A percentile compares a stretch with the other conserved stretches of the same genome.
Evolutionary conservation across 805 yeast genomes (phyloP).

Genomic region (Candida bentonensis): DNA sequence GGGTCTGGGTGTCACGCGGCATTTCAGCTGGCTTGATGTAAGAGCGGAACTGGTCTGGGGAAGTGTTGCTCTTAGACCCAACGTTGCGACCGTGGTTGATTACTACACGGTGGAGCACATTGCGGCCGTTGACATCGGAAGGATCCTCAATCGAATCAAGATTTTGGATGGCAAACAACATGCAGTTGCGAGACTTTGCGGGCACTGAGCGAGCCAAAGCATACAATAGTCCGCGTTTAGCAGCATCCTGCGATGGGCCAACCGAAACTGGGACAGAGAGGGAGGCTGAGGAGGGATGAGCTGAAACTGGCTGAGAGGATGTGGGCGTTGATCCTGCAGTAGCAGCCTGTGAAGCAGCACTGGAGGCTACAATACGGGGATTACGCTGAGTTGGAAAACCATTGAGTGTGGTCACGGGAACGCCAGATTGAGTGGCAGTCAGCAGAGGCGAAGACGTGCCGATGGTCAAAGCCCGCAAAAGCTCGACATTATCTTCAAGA

Average conservation of each 20-base stretch:
- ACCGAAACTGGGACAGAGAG: neutral
- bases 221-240: conserved; percentile 28
- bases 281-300: neutral
- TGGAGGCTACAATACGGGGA: neutral
- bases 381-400: neutral
- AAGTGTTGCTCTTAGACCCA: neutral
- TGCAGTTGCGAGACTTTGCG: conserved; percentile 39
- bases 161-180: conserved; percentile 38
- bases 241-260: neutral
- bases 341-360: neutral
- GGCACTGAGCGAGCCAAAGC: conserved; percentile 53
- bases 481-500: conserved; percentile 1
- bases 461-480: conserved; percentile 11
- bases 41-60: neutral
- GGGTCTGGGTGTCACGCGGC: neutral
- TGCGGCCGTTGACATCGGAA: conserved; percentile 66
- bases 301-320: neutral
- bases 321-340: neutral
- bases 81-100: conserved; percentile 52
- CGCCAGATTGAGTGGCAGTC: neutral
- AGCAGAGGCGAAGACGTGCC: neutral
- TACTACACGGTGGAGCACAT: conserved; percentile 73
- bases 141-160: conserved; percentile 45
- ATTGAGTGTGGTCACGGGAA: conserved; percentile 4
- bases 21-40: neutral